Evolutionary conservation across 148 eudicot species (phyloP).

Genomic region (Fallopia convolvulus): DNA sequence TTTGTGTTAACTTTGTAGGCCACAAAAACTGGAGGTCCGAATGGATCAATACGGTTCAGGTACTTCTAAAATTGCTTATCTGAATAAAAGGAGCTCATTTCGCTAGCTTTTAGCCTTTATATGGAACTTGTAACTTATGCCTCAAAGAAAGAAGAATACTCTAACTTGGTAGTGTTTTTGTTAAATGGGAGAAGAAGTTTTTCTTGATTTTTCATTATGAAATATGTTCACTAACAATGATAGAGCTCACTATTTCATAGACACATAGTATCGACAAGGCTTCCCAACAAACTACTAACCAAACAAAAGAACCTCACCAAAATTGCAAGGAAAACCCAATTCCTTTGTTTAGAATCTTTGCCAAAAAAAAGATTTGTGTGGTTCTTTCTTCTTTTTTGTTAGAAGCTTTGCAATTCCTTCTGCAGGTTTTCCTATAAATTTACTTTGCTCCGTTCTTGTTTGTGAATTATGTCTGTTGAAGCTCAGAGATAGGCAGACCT

Average conservation of each 20-base stretch:
- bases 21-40: constrained; percentile 94
- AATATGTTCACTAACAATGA: not conserved
- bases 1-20: constrained; percentile 45
- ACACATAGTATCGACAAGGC: not conserved
- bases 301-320: not conserved
- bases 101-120: not conserved
- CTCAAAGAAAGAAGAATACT: not conserved
- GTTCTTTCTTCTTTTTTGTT: not conserved
- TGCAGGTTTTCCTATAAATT: not conserved
- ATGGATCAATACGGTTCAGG: constrained; percentile 96
- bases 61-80: constrained; percentile 20
- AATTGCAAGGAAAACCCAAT: not conserved
- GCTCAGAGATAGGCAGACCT: constrained; percentile 95
- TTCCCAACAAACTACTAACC: not conserved
- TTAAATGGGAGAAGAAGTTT: not conserved
- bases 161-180: not conserved
- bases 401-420: not conserved
- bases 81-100: not conserved
- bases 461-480: constrained; percentile 45
- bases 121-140: not conserved
- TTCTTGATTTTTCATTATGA: not conserved
- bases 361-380: not conserved
- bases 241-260: not conserved
- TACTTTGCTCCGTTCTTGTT: constrained; percentile 13
- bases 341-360: not conserved